Base-by-base conservation (phyloP, 768 basidiomycete genomes). In the Hericium rajendrae region DNA sequence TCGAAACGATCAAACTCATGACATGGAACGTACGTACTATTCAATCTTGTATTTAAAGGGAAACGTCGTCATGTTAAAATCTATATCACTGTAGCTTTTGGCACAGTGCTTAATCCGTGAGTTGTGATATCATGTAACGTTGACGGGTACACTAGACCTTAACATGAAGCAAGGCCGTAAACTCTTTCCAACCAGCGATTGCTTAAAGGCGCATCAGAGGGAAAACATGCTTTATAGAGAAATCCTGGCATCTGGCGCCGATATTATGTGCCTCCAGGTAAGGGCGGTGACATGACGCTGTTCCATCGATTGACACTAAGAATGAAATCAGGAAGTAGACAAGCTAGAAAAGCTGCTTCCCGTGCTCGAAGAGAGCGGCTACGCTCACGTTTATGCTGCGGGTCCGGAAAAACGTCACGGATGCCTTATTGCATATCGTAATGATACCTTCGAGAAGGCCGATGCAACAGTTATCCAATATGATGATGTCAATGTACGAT, bases 191-290 rank as follows among this genome's bases (percentile, higher is more conserved):
- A 83, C 78, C n/a, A 90, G 88, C 62, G 82, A 89, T 65, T 93
- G 91, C 66, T 73, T 94, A 50, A 91, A 89, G 69, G 86, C 83
- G 50, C 67, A 65, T 20, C 83, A 87, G 67, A 77, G 94, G 60
- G 82, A 83, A 63, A 79, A 81, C 15, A 88, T 94, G 87, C 72
- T 92, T 13, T 78, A 83, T 58, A 73, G 76, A 51, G 94, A 97
- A 69, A 76, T 95, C n/a, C 69, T 81, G 15, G 77, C 78, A 2
- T 81, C 87, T 57, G 65, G 79, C n/a, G 83, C 88, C 2, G 90
- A 94, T 69, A 79, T 97, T 24, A 70, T 93, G 48, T 95, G 93
- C 67, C 77, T 97, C 48, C 94, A 97, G 76, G 93, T 87, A 68
- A 59, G 72, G 48, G 16, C 37, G 38, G 55, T 39, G 50, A 43